Conservation (phyloP, 2,329 filamentous ascomycete genomes). For the Chlorencoelia australis region DNA sequence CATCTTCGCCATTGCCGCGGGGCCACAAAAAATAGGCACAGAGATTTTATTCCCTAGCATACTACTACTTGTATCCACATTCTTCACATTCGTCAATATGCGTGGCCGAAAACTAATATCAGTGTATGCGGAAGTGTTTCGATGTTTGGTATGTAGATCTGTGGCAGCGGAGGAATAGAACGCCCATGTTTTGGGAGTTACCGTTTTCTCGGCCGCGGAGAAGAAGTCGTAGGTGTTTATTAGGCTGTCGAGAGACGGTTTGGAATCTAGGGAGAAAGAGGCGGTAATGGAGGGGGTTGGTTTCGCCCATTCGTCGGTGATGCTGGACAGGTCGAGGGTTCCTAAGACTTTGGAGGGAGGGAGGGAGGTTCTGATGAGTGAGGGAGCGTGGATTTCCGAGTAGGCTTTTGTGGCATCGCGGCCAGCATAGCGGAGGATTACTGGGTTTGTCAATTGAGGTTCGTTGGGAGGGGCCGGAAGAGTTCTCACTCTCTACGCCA, state of each 20-base stretch:
- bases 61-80: constrained; percentile 39
- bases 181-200: constrained; percentile 56
- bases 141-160: constrained; percentile 53
- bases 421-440: constrained; percentile 42
- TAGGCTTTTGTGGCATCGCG: constrained; percentile 44
- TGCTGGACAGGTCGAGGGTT: constrained; percentile 35
- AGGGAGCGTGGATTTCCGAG: constrained; percentile 40
- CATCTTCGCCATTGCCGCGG: constrained; percentile 53
- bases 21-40: constrained; percentile 53
- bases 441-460: constrained; percentile 14
- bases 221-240: constrained; percentile 54
- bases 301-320: constrained; percentile 39
- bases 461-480: constrained; percentile 1
- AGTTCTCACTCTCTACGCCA: constrained; percentile 39
- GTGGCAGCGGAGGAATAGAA: constrained; percentile 59
- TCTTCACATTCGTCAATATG: constrained; percentile 44
- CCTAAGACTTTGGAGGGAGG: constrained; percentile 37
- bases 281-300: constrained; percentile 27
- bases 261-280: constrained; percentile 12
- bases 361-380: constrained; percentile 34
- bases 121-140: constrained; percentile 45
- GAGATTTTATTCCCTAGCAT: constrained; percentile 44
- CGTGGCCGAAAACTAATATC: constrained; percentile 50
- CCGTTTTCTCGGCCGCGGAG: constrained; percentile 40
- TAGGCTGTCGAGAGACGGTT: constrained; percentile 38